These are phyloP conservation scores for Pharnaceum exiguum DNA, from an alignment of 148 eudicot species.

Conservation along the genomic window DNA sequence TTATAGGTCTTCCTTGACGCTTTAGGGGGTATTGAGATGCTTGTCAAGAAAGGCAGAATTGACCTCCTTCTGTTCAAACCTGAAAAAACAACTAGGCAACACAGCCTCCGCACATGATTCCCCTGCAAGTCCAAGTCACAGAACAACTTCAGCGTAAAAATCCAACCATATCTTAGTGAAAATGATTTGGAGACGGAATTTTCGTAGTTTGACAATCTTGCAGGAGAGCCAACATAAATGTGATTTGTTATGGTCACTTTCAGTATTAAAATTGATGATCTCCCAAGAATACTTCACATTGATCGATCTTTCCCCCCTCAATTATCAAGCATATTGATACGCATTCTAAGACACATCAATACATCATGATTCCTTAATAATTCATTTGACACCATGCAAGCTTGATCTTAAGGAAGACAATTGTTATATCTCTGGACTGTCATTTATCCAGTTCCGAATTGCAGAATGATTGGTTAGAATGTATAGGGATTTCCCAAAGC, in stretches of 20 bases:
- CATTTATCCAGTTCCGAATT: too few relatives aligned
- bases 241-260: background rate
- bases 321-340: too few relatives aligned
- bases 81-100: constrained; percentile 27
- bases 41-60: background rate
- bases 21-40: constrained; percentile 1
- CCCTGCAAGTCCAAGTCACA: constrained; percentile 33
- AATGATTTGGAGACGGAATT: background rate
- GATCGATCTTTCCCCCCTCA: too few relatives aligned
- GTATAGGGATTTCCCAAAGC: background rate
- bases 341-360: too few relatives aligned
- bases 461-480: too few relatives aligned
- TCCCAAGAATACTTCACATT: background rate
- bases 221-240: background rate
- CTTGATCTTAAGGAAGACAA: too few relatives aligned
- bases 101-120: constrained; percentile 89
- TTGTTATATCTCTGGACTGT: too few relatives aligned
- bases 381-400: too few relatives aligned
- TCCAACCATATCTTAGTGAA: background rate
- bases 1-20: too few relatives aligned
- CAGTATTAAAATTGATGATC: background rate
- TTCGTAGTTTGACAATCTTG: background rate
- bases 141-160: background rate
- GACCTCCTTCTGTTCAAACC: background rate
- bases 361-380: too few relatives aligned